Evolutionary conservation across 768 basidiomycete genomes (phyloP).

Genomic region (Rubroboletus pulcherrimus): DNA sequence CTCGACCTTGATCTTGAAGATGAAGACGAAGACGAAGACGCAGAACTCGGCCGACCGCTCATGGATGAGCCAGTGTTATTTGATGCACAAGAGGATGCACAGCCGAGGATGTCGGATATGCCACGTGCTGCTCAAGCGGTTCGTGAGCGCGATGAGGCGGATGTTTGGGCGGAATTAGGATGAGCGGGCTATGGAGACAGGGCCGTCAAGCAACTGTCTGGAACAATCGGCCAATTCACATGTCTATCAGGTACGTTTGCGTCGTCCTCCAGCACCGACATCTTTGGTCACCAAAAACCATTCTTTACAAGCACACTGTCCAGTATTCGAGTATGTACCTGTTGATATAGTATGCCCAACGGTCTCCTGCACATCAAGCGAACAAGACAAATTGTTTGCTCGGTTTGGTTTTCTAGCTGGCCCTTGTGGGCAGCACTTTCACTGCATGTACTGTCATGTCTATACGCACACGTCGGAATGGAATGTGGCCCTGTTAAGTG

Average conservation of each 20-base stretch:
- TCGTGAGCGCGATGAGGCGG: slow-evolving; percentile 59
- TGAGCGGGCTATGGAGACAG: slow-evolving; percentile 23
- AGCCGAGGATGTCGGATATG: slow-evolving; percentile 45
- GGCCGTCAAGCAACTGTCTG: background rate
- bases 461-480: background rate
- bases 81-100: slow-evolving; percentile 46
- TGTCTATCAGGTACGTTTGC: background rate
- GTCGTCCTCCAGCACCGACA: background rate
- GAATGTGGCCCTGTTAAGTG: background rate
- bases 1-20: slow-evolving; percentile 74
- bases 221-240: background rate
- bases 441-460: background rate
- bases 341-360: background rate
- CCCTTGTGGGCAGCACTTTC: background rate
- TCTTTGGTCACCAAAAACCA: background rate
- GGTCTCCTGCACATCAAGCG: background rate
- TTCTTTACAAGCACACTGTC: background rate
- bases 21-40: slow-evolving; percentile 50
- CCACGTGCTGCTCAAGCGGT: slow-evolving; percentile 53
- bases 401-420: background rate
- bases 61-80: slow-evolving; percentile 61
- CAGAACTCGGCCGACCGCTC: slow-evolving; percentile 53
- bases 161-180: slow-evolving; percentile 69
- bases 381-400: background rate
- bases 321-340: background rate